Base-by-base conservation (phyloP, 2,329 filamentous ascomycete genomes). In the Aspergillus caelatus region DNA sequence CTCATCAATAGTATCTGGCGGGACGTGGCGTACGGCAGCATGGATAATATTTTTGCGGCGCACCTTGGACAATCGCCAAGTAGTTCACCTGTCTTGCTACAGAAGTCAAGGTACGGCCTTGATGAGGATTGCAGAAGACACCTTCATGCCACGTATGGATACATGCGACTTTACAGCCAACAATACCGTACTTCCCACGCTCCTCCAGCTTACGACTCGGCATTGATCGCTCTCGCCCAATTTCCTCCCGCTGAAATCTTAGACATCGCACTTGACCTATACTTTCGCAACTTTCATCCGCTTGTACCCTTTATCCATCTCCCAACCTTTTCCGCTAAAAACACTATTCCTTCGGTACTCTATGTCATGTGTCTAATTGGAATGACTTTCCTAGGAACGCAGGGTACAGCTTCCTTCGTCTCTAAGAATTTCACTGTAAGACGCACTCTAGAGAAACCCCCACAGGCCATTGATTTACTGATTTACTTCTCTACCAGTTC, bases 361-460 rank as follows among this genome's bases (percentile, higher is more conserved):
- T 81, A 85, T 55, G 79, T 79, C 26, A 85, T 86, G 81, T 85
- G 82, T 67, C 77, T 85, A 16, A 82, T 85, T 39, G 84, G 84
- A 4, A 77, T 85, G 68, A 81, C 82, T 57, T 80, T 85, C 57
- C 69, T 85, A 45, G 83, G 82, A 10, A 85, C 83, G 1, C 83
- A 81, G 52, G 83, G 83, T 12, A 82, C 83, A 12, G 80, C 81
- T 0, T 80, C 77, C 34, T 86, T 85, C 69, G 82, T 84, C 10
- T 78, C 77, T 8, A 77, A 76, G 43, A 82, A 81, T 59, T 84
- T 84, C 64, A 72, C 77, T 3, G 80, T 76, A 58, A 28, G 72
- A 63, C 6, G 2, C 0, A 14, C 34, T 6, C 14, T 39, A 14
- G 30, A 12, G 45, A 8, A 19, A 26, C 30, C 14, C 14, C 10